phyloP scores from a whole-genome alignment of 1,284 basidiomycete species.

The Trichosporon sp. region DNA sequence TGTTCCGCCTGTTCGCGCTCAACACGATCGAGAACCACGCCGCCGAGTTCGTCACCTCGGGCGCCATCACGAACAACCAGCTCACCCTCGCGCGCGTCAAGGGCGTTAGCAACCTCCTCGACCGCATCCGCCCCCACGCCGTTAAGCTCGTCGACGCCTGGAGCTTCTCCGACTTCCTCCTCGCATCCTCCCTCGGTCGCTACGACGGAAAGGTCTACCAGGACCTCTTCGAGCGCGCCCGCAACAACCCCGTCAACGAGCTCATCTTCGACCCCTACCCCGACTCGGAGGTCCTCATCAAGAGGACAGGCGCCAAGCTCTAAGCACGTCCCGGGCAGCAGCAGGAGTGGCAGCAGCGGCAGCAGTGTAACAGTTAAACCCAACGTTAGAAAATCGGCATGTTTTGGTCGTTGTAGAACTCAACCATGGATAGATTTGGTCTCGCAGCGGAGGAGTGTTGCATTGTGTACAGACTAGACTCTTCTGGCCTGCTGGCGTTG shows the following conservation, averaged over 20 bases:
- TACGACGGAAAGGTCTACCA: slow-evolving; percentile 53
- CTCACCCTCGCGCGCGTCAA: slow-evolving; percentile 17
- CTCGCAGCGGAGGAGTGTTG: background rate
- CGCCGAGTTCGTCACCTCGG: slow-evolving; percentile 52
- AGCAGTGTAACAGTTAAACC: background rate
- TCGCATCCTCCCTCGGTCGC: slow-evolving; percentile 57
- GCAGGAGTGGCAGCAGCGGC: background rate
- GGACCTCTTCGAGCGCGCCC: slow-evolving; percentile 50
- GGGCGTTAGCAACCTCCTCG: slow-evolving; percentile 13
- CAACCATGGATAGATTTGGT: slow-evolving; percentile 5
- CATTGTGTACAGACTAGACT: background rate
- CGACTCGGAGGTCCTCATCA: slow-evolving; percentile 14
- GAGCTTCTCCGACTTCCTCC: slow-evolving; percentile 55
- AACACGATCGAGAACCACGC: slow-evolving; percentile 51
- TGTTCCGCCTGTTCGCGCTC: slow-evolving; percentile 51
- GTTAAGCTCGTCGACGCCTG: slow-evolving; percentile 55
- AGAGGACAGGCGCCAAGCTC: slow-evolving; percentile 19
- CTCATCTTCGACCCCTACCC: slow-evolving; percentile 23
- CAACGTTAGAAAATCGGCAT: background rate
- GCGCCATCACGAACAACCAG: slow-evolving; percentile 47
- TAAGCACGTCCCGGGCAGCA: background rate
- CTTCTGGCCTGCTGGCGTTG: background rate
- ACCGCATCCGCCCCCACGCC: slow-evolving; percentile 12
- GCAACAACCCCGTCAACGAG: slow-evolving; percentile 23
- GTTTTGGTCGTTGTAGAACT: background rate